Evolutionary conservation across 179 eudicot species (phyloP).

Genomic region (Nepenthes alata): DNA sequence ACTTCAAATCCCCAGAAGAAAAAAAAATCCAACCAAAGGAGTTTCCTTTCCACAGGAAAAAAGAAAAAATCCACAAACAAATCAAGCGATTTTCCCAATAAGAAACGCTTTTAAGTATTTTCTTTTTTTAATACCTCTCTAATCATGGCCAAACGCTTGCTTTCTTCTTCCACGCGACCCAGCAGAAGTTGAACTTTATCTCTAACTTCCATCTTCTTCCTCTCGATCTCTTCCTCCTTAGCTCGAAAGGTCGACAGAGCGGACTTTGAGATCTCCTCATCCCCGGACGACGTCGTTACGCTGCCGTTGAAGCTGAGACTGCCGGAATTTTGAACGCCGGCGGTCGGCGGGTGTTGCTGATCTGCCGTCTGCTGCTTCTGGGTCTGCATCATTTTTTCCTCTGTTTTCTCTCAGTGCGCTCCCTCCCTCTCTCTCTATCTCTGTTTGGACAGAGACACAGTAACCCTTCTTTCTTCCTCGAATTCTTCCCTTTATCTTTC

Average conservation of each 20-base stretch:
- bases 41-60: background rate
- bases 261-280: slow-evolving; percentile 73
- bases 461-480: too few relatives aligned
- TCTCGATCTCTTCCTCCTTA: slow-evolving; percentile 89
- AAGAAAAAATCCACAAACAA: background rate
- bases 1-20: too few relatives aligned
- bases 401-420: too few relatives aligned
- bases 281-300: slow-evolving; percentile 13
- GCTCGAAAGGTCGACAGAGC: slow-evolving; percentile 73
- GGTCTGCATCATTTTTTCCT: slow-evolving; percentile 6
- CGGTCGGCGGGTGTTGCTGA: slow-evolving; percentile 20
- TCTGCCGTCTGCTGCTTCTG: slow-evolving; percentile 17
- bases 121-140: slow-evolving; percentile 46
- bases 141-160: slow-evolving; percentile 55
- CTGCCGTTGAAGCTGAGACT: slow-evolving; percentile 48
- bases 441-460: too few relatives aligned
- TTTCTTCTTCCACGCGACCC: slow-evolving; percentile 83
- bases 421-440: too few relatives aligned
- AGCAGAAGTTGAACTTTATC: slow-evolving; percentile 75
- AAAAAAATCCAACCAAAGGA: too few relatives aligned
- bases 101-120: too few relatives aligned
- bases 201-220: slow-evolving; percentile 67
- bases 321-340: slow-evolving; percentile 31
- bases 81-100: background rate
- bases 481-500: too few relatives aligned